Evolutionary conservation across 2,329 filamentous ascomycete species (phyloP), one percentile per base, ranked within the genome.

Genomic region (Xylariaceae sp.): DNA sequence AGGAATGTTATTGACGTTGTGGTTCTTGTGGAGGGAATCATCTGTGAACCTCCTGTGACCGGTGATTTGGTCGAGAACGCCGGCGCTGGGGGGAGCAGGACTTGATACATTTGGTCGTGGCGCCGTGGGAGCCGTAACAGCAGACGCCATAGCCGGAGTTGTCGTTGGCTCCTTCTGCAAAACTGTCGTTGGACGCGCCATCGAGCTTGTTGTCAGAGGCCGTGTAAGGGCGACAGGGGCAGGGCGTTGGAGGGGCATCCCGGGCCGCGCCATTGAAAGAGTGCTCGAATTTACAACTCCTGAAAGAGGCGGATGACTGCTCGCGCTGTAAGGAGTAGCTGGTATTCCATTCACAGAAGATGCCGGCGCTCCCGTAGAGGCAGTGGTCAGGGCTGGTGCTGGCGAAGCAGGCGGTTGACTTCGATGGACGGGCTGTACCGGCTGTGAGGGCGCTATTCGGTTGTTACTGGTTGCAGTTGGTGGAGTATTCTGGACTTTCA

Each of bases 21-120:
- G 55, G 23, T 23, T 55, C 47, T 60, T 63, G 7, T 59, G 51
- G 34, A 53, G 58, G 17, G 55, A 13, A n/a, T 66, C 64, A 42
- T 64, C 64, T 10, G 60, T 50, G 13, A 58, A 62, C 42, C 63
- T 65, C 52, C 62, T 64, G 42, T 67, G 67, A 34, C 66, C 63
- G n/a, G 65, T 66, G 30, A 70, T 70, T 51, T 69, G 67, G 56
- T 70, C 66, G 30, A 70, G 62, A 11, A 67, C 68, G 8, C 68
- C 68, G 10, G 68, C 68, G 44, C 68, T 70, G 4, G 68, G 68
- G 11, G 61, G 61, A 2, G 68, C 64, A 51, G 64, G 65, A 17
- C 57, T 67, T 4, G 61, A 66, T 39, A 66, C 64, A n/a, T 64
- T 66, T 11, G 61, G 64, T 9, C 60, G 60, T 56, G 57, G 57